A percentile compares a stretch with the other conserved stretches of the same genome.
Conservation (phyloP, 1,284 basidiomycete species). For the Earliella scabrosa region DNA sequence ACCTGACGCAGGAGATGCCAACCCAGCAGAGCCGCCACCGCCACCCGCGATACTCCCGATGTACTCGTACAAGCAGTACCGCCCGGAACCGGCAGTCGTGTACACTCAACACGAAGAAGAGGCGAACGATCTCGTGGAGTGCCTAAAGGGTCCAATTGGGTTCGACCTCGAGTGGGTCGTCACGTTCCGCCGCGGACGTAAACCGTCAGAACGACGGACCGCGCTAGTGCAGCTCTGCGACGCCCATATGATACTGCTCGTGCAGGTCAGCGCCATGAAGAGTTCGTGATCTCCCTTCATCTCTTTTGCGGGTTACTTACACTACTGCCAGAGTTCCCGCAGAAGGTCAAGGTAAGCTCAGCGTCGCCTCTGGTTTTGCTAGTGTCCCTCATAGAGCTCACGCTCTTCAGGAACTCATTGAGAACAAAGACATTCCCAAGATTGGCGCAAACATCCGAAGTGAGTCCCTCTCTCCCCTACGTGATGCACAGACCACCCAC, state of each 20-base stretch:
- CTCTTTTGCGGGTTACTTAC: background rate
- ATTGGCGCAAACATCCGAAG: conserved; percentile 65
- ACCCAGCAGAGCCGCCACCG: background rate
- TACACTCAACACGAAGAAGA: conserved; percentile 47
- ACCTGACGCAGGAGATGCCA: background rate
- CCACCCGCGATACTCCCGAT: conserved; percentile 26
- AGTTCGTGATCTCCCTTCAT: conserved; percentile 38
- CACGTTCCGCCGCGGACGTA: conserved; percentile 33
- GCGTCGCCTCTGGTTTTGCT: background rate
- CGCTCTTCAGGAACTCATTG: conserved; percentile 47
- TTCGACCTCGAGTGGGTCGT: conserved; percentile 69
- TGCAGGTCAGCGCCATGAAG: conserved; percentile 60
- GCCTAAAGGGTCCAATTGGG: conserved; percentile 52
- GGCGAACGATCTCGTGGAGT: conserved; percentile 45
- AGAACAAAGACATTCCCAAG: conserved; percentile 51
- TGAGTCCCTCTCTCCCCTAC: conserved; percentile 33
- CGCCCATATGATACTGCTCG: conserved; percentile 50
- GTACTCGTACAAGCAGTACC: conserved; percentile 48
- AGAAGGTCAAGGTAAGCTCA: conserved; percentile 42
- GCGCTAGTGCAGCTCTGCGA: conserved; percentile 61
- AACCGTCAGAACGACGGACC: conserved; percentile 40
- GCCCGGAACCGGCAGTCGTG: conserved; percentile 40
- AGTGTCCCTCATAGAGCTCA: background rate
- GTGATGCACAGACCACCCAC: background rate
- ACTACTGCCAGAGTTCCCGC: conserved; percentile 42